phyloP scores from a whole-genome alignment of 2,329 filamentous ascomycete species.

The Pseudogymnoascus sp. region DNA sequence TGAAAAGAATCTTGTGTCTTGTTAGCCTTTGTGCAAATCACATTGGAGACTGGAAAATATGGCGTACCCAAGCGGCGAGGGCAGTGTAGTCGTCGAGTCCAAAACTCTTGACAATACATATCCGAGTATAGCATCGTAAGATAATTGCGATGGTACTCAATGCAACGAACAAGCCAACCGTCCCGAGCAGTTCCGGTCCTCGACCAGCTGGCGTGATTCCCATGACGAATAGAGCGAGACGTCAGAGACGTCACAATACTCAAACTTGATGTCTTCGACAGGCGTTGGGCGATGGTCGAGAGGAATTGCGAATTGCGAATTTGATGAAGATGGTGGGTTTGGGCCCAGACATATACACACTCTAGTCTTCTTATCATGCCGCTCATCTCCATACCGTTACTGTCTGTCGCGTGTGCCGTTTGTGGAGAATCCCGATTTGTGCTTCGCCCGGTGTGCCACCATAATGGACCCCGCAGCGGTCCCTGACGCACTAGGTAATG shows the following conservation, averaged over 20 bases:
- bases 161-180: slow-evolving; percentile 28
- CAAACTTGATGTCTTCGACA: background rate
- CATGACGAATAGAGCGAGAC: slow-evolving; percentile 6
- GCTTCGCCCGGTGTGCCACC: background rate
- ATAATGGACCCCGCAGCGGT: background rate
- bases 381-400: background rate
- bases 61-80: slow-evolving; percentile 20
- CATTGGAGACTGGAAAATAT: background rate
- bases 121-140: slow-evolving; percentile 27
- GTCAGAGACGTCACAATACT: background rate
- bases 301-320: background rate
- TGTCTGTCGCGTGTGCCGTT: slow-evolving; percentile 1
- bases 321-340: background rate
- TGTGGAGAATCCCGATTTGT: background rate
- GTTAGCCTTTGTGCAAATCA: background rate
- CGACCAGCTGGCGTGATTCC: slow-evolving; percentile 14
- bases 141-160: slow-evolving; percentile 26
- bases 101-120: slow-evolving; percentile 25
- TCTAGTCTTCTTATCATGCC: background rate
- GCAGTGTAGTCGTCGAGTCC: slow-evolving; percentile 25
- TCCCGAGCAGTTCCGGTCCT: slow-evolving; percentile 13
- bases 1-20: slow-evolving; percentile 9
- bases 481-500: background rate
- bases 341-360: background rate
- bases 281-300: background rate